Percentiles rank a stretch among this genome's conserved stretches.
Conservation (phyloP, 2,329 filamentous ascomycete species). For the Monilinia fructigena region DNA sequence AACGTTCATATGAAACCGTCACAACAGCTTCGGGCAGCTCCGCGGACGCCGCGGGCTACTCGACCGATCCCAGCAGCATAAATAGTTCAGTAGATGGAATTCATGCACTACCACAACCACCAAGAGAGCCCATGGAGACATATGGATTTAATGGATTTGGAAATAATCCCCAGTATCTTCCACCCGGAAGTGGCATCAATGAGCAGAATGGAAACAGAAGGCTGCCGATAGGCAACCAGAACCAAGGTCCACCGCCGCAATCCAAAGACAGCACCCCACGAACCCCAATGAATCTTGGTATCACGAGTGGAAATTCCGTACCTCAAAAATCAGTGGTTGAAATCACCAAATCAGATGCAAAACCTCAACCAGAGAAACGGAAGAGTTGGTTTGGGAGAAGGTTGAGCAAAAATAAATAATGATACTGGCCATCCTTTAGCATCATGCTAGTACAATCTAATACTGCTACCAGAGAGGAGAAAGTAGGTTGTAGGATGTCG, state of each 20-base stretch:
- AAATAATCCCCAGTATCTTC: conserved; percentile 42
- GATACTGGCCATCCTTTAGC: conserved; percentile 6
- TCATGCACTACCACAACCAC: conserved; percentile 52
- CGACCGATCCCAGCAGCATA: conserved; percentile 84
- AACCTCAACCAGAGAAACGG: conserved; percentile 61
- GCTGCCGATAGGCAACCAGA: conserved; percentile 29
- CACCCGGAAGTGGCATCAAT: conserved; percentile 41
- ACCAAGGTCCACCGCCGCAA: conserved; percentile 32
- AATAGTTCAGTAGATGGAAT: conserved; percentile 86
- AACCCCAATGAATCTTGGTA: conserved; percentile 38
- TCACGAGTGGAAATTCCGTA: conserved; percentile 29
- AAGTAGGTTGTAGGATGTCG: conserved; percentile 20
- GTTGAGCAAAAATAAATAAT: conserved; percentile 63
- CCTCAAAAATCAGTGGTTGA: conserved; percentile 6
- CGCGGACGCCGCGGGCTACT: conserved; percentile 73
- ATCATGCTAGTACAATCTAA: conserved; percentile 12
- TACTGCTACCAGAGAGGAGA: conserved; percentile 25
- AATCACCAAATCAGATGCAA: conserved; percentile 17
- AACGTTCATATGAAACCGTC: conserved; percentile 75
- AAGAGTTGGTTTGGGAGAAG: conserved; percentile 86
- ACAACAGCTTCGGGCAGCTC: conserved; percentile 73
- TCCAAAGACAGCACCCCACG: conserved; percentile 31
- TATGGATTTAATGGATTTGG: conserved; percentile 59
- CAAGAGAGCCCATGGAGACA: conserved; percentile 56
- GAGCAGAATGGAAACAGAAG: conserved; percentile 26